Base-by-base conservation (phyloP, 106 monocot species). In the Apostasia ramifera region DNA sequence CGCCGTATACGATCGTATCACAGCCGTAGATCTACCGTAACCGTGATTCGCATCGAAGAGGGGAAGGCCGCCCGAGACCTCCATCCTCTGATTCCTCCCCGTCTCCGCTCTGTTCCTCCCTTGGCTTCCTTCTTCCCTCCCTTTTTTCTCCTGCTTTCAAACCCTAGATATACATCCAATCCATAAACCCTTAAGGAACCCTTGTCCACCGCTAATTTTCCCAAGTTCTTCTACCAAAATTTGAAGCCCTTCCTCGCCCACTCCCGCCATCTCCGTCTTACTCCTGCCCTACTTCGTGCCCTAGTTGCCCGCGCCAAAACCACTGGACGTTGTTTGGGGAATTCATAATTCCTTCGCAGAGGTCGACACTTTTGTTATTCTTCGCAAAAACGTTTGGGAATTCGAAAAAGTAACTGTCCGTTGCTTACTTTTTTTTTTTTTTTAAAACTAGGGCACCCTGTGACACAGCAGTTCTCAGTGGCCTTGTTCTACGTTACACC, bases 381-480 rank as follows among this genome's bases (percentile, higher is more conserved):
- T 45, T 2, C 0, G 37, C 26, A 15, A 37, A 49, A 72, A 50
- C 42, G 43, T n/a, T 11, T 40, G 43, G 46, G 50, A 67, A 63
- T 68, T 55, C 50, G 57, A 40, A 62, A 51, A 64, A 50, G 37
- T 5, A 74, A 47, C 53, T 5, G 61, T 10, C 58, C 51, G 48
- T 55, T 57, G 47, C 48, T 49, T 64, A 13, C 15, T 57, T 10
- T 54, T 8, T 41, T 40, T 37, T 8, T 44, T 37, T 39, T 59
- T 40, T 39, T 13, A 14, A 52, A 69, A 52, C 76, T 81, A 76
- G 81, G 81, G 81, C 76, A 67, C 68, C 61, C 10, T 3, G 53
- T 44, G 55, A 57, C 45, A 38, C 46, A 15, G 44, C 40, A 57
- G 51, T 52, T 38, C 5, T 67, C 58, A 15, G 39, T 61, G 55